Evolutionary conservation across 495 filamentous ascomycete species (phyloP), one percentile per base, ranked within the genome.

Genomic region (Xeromyces bisporus): DNA sequence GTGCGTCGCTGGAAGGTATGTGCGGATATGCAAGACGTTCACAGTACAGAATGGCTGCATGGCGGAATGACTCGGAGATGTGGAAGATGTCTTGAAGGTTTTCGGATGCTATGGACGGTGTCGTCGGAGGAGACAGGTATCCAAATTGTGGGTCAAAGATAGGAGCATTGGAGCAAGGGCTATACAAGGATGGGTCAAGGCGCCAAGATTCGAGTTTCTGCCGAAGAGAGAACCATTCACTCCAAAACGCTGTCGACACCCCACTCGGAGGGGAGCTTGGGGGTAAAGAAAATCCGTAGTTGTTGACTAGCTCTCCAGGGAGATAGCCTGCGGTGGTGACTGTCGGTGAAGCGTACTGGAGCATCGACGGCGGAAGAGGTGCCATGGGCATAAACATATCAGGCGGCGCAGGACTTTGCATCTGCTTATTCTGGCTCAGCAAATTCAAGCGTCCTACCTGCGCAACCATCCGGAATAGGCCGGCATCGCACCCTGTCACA

Each of bases 51-150:
- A 94, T 68, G 1, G 84, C 86, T 0, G 84, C 71, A 44, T 85
- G 80, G 15, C 86, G 80, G 62, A 93, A 94, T 5, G 80, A 77
- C 46, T 93, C 85, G 29, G 79, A 89, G 36, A 75, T 76, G 43
- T 75, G 65, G 13, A 50, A 77, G 46, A 67, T 64, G 58, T 65
- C 78, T 44, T 50, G 44, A 12, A 60, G 31, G 28, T 61, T 55
- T 32, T 55, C 44, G 35, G 56, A 37, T 6, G 56, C 43, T 33
- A 60, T 50, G 2, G 35, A 32, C 3, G 51, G 45, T 7, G 53
- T 44, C 11, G 47, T 45, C 12, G 45, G 48, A 9, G 54, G 46
- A 8, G 53, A 49, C 7, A 48, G 35, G 32, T 55, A 56, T 3
- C 41, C 40, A 18, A 47, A 38, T 23, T 46, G 64, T 57, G 40